Conservation (phyloP, 805 yeast genomes). For the Ogataea wickerhamii region DNA sequence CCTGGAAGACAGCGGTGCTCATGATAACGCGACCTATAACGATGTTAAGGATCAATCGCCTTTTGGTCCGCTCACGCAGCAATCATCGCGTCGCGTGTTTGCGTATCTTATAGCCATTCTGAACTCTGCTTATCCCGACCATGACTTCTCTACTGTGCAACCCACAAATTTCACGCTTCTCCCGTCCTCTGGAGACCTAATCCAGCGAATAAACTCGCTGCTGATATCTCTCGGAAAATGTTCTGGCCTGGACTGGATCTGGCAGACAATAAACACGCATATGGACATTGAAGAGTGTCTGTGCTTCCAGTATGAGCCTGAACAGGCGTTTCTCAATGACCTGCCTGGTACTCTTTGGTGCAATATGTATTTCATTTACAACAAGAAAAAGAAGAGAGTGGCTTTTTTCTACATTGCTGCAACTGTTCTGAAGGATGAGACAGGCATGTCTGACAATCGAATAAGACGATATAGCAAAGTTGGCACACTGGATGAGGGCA, state of each 20-base stretch:
- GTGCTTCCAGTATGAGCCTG: constrained; percentile 60
- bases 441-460: constrained; percentile 27
- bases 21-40: not conserved
- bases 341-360: constrained; percentile 62
- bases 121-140: constrained; percentile 93
- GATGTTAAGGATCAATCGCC: constrained; percentile 44
- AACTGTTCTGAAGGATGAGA: constrained; percentile 29
- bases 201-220: constrained; percentile 71
- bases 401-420: constrained; percentile 77
- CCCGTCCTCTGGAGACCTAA: constrained; percentile 44
- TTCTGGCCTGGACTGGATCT: constrained; percentile 59
- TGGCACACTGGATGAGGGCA: constrained; percentile 31
- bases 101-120: constrained; percentile 87
- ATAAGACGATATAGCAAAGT: constrained; percentile 32
- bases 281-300: constrained; percentile 68
- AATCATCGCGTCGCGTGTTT: constrained; percentile 84
- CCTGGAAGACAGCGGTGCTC: not conserved
- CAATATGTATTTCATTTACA: constrained; percentile 86
- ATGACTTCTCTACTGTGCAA: constrained; percentile 83
- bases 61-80: constrained; percentile 85
- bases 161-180: constrained; percentile 72
- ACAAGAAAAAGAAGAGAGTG: constrained; percentile 87
- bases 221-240: constrained; percentile 62
- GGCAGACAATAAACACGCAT: constrained; percentile 84
- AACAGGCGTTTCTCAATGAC: constrained; percentile 65